Evolutionary conservation across 2,329 filamentous ascomycete genomes (phyloP).

Genomic region (Fusarium anthophilum): DNA sequence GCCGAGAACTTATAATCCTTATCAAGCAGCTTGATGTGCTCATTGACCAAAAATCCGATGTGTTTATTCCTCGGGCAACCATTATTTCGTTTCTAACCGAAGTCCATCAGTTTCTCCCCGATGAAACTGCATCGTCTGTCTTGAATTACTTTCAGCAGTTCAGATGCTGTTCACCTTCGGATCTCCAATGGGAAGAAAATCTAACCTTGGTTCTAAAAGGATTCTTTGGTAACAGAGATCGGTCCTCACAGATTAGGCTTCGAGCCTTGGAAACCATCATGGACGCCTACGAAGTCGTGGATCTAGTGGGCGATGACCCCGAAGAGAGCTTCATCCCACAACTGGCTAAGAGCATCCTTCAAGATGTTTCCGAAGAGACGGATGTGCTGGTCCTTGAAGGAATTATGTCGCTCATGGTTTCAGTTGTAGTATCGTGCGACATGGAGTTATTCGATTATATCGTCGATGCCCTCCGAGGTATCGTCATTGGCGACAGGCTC

Average conservation of each 20-base stretch:
- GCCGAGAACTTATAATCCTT: slow-evolving; percentile 56
- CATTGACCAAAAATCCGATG: slow-evolving; percentile 53
- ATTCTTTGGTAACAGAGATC: slow-evolving; percentile 70
- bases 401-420: slow-evolving; percentile 70
- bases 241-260: slow-evolving; percentile 70
- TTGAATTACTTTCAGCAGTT: slow-evolving; percentile 75
- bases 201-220: slow-evolving; percentile 67
- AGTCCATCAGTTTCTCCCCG: slow-evolving; percentile 69
- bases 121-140: slow-evolving; percentile 70
- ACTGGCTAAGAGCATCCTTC: slow-evolving; percentile 69
- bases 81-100: slow-evolving; percentile 74
- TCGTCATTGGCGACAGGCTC: slow-evolving; percentile 60
- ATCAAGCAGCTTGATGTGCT: slow-evolving; percentile 61
- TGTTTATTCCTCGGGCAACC: slow-evolving; percentile 71
- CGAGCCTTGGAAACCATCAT: slow-evolving; percentile 69
- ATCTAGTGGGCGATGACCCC: slow-evolving; percentile 67
- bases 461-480: slow-evolving; percentile 60
- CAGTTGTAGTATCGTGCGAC: slow-evolving; percentile 69
- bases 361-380: slow-evolving; percentile 68
- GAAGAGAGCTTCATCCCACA: slow-evolving; percentile 65
- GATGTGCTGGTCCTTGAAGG: slow-evolving; percentile 73
- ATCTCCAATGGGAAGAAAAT: slow-evolving; percentile 73
- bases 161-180: slow-evolving; percentile 76
- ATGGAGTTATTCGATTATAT: slow-evolving; percentile 68
- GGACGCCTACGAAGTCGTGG: slow-evolving; percentile 67